These are phyloP conservation scores for Wickerhamiella vanderwaltii DNA, from an alignment of 805 yeast species.

Conservation along the genomic window DNA sequence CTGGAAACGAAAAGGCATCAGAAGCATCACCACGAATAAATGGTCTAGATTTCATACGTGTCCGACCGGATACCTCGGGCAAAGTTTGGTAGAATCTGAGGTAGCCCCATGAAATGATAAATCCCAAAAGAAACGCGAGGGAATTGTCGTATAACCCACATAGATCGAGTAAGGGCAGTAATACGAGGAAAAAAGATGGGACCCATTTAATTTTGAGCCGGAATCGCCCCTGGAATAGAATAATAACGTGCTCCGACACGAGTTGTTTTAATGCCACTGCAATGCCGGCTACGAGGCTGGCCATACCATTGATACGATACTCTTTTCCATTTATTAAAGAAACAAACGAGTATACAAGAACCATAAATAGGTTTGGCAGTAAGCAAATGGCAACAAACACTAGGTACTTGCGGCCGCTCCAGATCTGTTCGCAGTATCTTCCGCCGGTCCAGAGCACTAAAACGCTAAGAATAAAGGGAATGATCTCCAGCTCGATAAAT, in stretches of 20 bases:
- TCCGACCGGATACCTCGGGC: slow-evolving; percentile 26
- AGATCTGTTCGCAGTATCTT: slow-evolving; percentile 49
- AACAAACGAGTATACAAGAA: slow-evolving; percentile 10
- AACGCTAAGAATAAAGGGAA: slow-evolving; percentile 31
- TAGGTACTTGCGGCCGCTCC: slow-evolving; percentile 46
- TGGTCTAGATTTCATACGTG: slow-evolving; percentile 15
- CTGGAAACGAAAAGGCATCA: slow-evolving; percentile 71
- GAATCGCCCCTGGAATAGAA: slow-evolving; percentile 35
- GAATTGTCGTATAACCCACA: slow-evolving; percentile 19
- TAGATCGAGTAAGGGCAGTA: slow-evolving; percentile 23
- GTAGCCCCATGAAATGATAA: slow-evolving; percentile 61
- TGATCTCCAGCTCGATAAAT: slow-evolving; percentile 35
- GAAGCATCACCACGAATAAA: slow-evolving; percentile 70
- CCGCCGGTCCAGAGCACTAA: slow-evolving; percentile 41
- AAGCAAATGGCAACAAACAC: slow-evolving; percentile 30
- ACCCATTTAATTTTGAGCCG: slow-evolving; percentile 35
- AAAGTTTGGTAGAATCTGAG: slow-evolving; percentile 66
- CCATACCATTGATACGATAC: slow-evolving; percentile 39
- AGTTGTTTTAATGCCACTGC: slow-evolving; percentile 54
- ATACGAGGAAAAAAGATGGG: slow-evolving; percentile 30
- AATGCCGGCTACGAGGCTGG: slow-evolving; percentile 43
- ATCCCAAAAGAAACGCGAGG: slow-evolving; percentile 31
- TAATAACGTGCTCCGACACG: slow-evolving; percentile 47
- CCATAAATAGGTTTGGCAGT: slow-evolving; percentile 14
- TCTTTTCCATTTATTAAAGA: slow-evolving; percentile 1